phyloP scores from a whole-genome alignment of 2,329 filamentous ascomycete genomes.

The Trichoderma citrinoviride region DNA sequence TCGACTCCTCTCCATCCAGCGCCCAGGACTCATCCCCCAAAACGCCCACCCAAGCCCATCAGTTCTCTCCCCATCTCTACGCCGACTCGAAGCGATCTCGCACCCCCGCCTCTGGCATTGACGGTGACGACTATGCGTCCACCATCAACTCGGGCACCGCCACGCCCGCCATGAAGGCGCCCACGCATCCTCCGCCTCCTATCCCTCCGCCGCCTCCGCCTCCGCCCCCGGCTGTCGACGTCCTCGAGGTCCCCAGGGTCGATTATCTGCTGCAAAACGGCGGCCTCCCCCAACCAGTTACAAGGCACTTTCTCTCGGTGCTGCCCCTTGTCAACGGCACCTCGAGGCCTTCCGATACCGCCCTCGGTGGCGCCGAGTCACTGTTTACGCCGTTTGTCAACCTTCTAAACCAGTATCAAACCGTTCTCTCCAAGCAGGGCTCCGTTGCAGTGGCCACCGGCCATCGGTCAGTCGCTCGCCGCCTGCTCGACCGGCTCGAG shows the following conservation, averaged over 20 bases:
- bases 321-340: conserved; percentile 56
- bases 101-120: conserved; percentile 33
- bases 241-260: conserved; percentile 73
- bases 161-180: conserved; percentile 37
- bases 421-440: conserved; percentile 77
- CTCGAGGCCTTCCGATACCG: conserved; percentile 58
- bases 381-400: conserved; percentile 81
- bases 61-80: conserved; percentile 48
- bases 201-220: conserved; percentile 67
- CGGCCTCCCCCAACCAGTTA: conserved; percentile 68
- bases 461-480: conserved; percentile 88
- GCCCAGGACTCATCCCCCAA: conserved; percentile 57
- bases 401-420: conserved; percentile 80
- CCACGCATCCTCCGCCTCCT: conserved; percentile 41
- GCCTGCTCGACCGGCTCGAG: conserved; percentile 84
- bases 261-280: conserved; percentile 92
- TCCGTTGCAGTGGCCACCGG: conserved; percentile 94
- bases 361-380: conserved; percentile 64
- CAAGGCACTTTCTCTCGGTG: conserved; percentile 69
- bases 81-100: conserved; percentile 40
- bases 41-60: conserved; percentile 56
- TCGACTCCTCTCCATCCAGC: conserved; percentile 47
- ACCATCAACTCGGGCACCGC: conserved; percentile 38
- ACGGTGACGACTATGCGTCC: conserved; percentile 38
- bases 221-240: conserved; percentile 70